These are phyloP conservation scores for Jaltomata sinuosa DNA, from an alignment of 257 asterid genomes.

Conservation along the genomic window DNA sequence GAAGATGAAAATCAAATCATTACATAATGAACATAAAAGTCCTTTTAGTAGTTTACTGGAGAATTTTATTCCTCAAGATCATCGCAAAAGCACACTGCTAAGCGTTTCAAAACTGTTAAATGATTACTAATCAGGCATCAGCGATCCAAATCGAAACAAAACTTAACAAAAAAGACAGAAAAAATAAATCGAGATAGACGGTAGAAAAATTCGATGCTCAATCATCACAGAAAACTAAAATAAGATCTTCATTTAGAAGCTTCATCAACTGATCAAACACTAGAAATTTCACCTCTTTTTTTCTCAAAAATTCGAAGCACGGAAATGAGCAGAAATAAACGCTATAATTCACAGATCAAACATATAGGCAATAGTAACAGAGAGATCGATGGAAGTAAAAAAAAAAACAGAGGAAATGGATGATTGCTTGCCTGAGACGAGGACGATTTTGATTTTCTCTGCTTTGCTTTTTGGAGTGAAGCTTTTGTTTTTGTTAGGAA, in stretches of 20 bases:
- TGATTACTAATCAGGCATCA: background rate
- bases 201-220: background rate
- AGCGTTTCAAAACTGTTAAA: background rate
- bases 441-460: background rate
- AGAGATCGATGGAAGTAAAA: background rate
- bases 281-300: background rate
- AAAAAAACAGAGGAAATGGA: background rate
- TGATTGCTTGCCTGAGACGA: background rate
- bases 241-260: background rate
- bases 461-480: background rate
- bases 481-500: background rate
- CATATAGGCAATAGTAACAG: background rate
- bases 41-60: background rate
- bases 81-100: background rate
- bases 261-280: background rate
- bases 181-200: background rate
- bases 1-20: background rate
- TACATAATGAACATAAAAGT: background rate
- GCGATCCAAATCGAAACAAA: background rate
- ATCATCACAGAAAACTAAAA: background rate
- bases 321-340: background rate
- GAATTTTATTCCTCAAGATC: background rate
- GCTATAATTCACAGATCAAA: background rate
- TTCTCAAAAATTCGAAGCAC: background rate
- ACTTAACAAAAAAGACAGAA: background rate